Conservation (phyloP, 306 rosid species). For the Ziziphus jujuba region DNA sequence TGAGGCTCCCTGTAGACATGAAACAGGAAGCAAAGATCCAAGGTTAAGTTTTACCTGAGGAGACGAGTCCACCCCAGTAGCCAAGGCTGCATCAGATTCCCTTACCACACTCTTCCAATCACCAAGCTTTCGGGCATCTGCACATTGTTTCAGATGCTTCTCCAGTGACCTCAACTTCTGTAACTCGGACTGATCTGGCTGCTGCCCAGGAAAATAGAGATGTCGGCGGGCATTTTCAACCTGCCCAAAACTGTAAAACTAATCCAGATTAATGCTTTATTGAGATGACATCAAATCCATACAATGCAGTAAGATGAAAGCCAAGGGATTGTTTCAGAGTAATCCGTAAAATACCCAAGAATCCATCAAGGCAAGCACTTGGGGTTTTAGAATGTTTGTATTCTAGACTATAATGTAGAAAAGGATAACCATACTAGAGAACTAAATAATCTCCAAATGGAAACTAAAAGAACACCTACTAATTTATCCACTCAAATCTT, state of each 20-base stretch:
- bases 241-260: constrained; percentile 63
- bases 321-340: no score
- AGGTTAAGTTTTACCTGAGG: constrained; percentile 54
- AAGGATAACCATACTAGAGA: no score
- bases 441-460: no score
- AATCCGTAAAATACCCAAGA: no score
- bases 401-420: no score
- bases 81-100: constrained; percentile 71
- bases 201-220: constrained; percentile 51
- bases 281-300: constrained; percentile 3
- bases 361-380: constrained; percentile 6
- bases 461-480: no score
- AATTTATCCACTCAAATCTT: no score
- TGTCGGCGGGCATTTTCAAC: constrained; percentile 60
- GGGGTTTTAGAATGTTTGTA: not conserved
- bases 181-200: constrained; percentile 63
- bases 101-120: constrained; percentile 75
- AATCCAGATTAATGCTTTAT: constrained; percentile 17
- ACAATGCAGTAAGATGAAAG: not conserved
- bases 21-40: constrained; percentile 4
- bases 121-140: constrained; percentile 58
- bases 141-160: constrained; percentile 65
- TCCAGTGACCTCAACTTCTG: constrained; percentile 66
- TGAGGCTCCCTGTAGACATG: not conserved
- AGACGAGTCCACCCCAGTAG: constrained; percentile 72